Evolutionary conservation across 2,329 filamentous ascomycete species (phyloP), one percentile per base, ranked within the genome.

Genomic region (Xylariales sp.): DNA sequence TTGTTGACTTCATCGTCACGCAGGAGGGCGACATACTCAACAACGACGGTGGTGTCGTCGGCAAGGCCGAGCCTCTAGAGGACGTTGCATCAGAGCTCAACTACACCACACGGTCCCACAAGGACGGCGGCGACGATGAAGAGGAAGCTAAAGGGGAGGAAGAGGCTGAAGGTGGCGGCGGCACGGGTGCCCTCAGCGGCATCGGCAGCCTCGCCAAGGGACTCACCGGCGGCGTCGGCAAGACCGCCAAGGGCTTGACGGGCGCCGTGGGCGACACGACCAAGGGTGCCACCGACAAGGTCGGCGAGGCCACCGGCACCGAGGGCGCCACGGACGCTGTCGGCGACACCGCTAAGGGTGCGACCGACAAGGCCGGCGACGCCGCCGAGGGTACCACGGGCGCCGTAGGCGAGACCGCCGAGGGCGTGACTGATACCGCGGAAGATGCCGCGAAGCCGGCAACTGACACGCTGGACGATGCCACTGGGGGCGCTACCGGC

Each of bases 11-110:
- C 42, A 42, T 66, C 34, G 58, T 64, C 33, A 56, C 57, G 10
- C 59, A 63, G 38, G 57, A 65, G 37, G 57, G 51, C 5, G 58
- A 65, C 23, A 50, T 59, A 6, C 41, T 60, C 19, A 42, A 59
- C 38, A 47, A 56, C 4, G 49, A 59, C 14, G 57, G 56, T 19
- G 44, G 45, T 10, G 40, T 57, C 6, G 56, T 58, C 23, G 56
- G 56, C 35, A 59, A 55, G 36, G 60, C 58, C 23, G 52, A 58
- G 39, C 55, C 56, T 12, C 41, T 60, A 3, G 55, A 56, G 3
- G 55, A 57, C n/a, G 48, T 51, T 6, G 48, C 48, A 14, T 55
- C 54, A 1, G 50, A 56, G 6, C 42, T 55, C 5, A 52, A 59
- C 37, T 59, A 60, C 30, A 59, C 56, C 1, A 59, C 48, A 15